A percentile compares a stretch with the other conserved stretches of the same genome.
Conservation (phyloP, 228 moss, liverwort and hornwort species). For the Sphagnum magellanicum region DNA sequence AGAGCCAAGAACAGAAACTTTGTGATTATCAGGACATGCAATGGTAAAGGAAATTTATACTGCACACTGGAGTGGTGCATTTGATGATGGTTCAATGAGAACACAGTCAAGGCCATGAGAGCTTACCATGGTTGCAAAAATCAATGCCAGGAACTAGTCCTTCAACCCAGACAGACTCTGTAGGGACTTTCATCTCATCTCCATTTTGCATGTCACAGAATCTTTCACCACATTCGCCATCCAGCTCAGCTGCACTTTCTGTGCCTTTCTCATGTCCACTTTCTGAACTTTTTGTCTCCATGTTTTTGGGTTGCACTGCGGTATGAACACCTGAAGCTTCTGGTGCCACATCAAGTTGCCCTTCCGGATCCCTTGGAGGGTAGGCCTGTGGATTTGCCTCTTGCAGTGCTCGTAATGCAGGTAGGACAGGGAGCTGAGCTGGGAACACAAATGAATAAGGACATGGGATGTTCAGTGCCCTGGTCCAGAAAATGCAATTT, state of each 20-base stretch:
- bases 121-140: constrained; percentile 95
- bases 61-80: too few species aligned
- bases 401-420: constrained; percentile 22
- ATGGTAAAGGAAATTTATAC: not conserved
- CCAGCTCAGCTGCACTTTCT: too few species aligned
- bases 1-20: not conserved
- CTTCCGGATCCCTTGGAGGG: constrained; percentile 3
- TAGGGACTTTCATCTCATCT: not conserved
- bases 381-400: constrained; percentile 6
- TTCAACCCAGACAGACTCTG: constrained; percentile 47
- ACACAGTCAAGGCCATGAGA: not conserved
- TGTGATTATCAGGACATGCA: too few species aligned
- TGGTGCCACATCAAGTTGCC: constrained; percentile 10
- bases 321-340: constrained; percentile 8
- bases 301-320: too few species aligned
- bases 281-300: too few species aligned
- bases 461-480: constrained; percentile 87
- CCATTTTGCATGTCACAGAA: constrained; percentile 6
- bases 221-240: too few species aligned
- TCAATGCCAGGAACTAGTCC: constrained; percentile 96
- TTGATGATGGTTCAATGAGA: too few species aligned
- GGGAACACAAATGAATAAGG: constrained; percentile 71
- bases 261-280: too few species aligned
- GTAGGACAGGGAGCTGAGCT: constrained; percentile 33
- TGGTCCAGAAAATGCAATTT: constrained; percentile 87